Percentiles rank a stretch among this genome's conserved stretches.
phyloP scores from a whole-genome alignment of 108 stramenopile species.

The Craspedostauros australis region DNA sequence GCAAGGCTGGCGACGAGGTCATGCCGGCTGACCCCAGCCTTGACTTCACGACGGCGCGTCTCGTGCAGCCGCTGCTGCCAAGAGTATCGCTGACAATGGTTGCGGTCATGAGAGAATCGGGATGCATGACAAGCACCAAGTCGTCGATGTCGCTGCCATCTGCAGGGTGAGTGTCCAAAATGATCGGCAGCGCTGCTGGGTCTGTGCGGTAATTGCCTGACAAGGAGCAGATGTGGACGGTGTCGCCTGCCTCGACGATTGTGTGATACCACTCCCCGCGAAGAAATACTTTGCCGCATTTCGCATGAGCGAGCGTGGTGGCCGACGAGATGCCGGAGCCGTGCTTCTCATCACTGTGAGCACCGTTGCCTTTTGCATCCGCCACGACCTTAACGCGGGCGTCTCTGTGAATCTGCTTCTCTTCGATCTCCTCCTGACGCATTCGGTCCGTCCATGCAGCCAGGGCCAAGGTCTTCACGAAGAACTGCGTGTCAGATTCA shows the following conservation, averaged over 20 bases:
- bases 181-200: slow-evolving; percentile 57
- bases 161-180: slow-evolving; percentile 53
- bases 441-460: slow-evolving; percentile 43
- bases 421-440: slow-evolving; percentile 17
- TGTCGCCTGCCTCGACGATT: slow-evolving; percentile 43
- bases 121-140: slow-evolving; percentile 68
- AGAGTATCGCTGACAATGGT: slow-evolving; percentile 73
- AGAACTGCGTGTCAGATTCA: slow-evolving; percentile 35
- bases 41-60: slow-evolving; percentile 64
- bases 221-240: slow-evolving; percentile 72
- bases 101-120: slow-evolving; percentile 75
- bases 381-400: slow-evolving; percentile 1
- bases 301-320: too few relatives aligned
- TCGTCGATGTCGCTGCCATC: slow-evolving; percentile 57
- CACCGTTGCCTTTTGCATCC: too few relatives aligned
- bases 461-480: slow-evolving; percentile 53
- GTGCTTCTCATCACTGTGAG: too few relatives aligned
- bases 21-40: slow-evolving; percentile 70
- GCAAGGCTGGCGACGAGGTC: slow-evolving; percentile 46
- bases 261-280: slow-evolving; percentile 80
- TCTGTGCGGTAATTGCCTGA: slow-evolving; percentile 62
- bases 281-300: too few relatives aligned
- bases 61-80: slow-evolving; percentile 45
- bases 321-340: too few relatives aligned
- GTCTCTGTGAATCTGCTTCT: slow-evolving; percentile 22